Evolutionary conservation across 352 stramenopile genomes (phyloP), one percentile per base, ranked within the genome.

Genomic region (Phytopythium mirpurense): DNA sequence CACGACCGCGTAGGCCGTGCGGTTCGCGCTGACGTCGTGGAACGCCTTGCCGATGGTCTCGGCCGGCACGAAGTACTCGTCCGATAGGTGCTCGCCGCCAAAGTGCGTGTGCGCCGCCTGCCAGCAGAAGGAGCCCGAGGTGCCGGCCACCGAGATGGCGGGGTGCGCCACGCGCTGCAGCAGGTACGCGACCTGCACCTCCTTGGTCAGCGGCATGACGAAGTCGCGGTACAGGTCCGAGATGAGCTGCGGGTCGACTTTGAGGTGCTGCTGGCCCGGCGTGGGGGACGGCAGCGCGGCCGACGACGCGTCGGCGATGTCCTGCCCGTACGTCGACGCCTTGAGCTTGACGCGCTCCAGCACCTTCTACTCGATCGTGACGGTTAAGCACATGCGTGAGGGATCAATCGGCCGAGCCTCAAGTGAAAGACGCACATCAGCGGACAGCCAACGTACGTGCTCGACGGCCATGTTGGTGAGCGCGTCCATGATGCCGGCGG

Each of bases 121-220:
- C 74, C 78, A 93, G 57, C 72, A 86, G 62, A 89, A 92, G 38
- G 83, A 93, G 3, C 81, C 84, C 35, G 88, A 68, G 5, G 74
- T 65, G 1, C 75, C 79, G 6, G 78, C 71, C 7, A 93, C 70
- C 36, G 83, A 78, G 54, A 95, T 86, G 15, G 79, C 81, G 19
- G 80, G 73, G 49, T 94, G 86, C 24, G 86, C 59, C 2, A 96
- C 63, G 5, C 86, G 78, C 68, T 94, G 78, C 21, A 96, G 69
- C 57, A 96, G 63, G 58, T 96, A 96, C 54, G 77, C 68, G 26
- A 99, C 96, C 68, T 99, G 95, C 48, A 99, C 93, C 69, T 99
- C 95, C 70, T 99, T 99, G 11, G 96, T 99, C 47, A 99, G 74
- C 14, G 97, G 97, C 68, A 99, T 99, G 47, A 99, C 96, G 56